Conservation (phyloP, 164 flowering plant species). For the Annona cherimola region DNA sequence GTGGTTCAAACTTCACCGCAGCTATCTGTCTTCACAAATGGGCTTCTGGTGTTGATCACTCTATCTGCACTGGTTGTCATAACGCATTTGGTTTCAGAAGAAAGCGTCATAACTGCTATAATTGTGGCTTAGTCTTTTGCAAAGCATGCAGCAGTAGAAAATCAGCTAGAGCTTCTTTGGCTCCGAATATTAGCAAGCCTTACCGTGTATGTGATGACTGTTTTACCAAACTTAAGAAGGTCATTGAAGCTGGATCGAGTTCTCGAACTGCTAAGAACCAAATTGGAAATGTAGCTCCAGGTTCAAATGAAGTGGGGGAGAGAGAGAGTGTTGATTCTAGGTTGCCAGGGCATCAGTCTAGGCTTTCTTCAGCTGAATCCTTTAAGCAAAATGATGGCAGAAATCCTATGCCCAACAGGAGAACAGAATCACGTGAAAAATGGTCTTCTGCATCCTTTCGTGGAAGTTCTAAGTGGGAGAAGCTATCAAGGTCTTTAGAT, state of each 20-base stretch:
- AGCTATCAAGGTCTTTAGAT: constrained; percentile 30
- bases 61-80: constrained; percentile 75
- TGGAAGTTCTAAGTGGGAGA: constrained; percentile 38
- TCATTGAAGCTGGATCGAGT: constrained; percentile 33
- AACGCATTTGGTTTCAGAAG: constrained; percentile 71
- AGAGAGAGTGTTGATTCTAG: constrained; percentile 34
- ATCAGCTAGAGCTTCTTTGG: constrained; percentile 75
- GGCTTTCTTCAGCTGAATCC: constrained; percentile 59
- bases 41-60: constrained; percentile 64
- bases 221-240: constrained; percentile 60
- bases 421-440: constrained; percentile 23
- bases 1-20: constrained; percentile 88
- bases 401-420: constrained; percentile 21
- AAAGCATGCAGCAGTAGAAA: constrained; percentile 79
- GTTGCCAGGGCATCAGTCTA: constrained; percentile 37
- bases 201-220: constrained; percentile 96
- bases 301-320: constrained; percentile 32
- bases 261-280: constrained; percentile 30
- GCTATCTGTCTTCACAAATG: constrained; percentile 75
- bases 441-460: constrained; percentile 28
- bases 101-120: constrained; percentile 94
- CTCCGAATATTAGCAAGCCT: constrained; percentile 76
- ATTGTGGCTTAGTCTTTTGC: constrained; percentile 91
- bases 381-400: constrained; percentile 35
- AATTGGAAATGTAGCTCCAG: constrained; percentile 27